Base-by-base conservation (phyloP, 768 basidiomycete species). In the Polyporus arcularius region DNA sequence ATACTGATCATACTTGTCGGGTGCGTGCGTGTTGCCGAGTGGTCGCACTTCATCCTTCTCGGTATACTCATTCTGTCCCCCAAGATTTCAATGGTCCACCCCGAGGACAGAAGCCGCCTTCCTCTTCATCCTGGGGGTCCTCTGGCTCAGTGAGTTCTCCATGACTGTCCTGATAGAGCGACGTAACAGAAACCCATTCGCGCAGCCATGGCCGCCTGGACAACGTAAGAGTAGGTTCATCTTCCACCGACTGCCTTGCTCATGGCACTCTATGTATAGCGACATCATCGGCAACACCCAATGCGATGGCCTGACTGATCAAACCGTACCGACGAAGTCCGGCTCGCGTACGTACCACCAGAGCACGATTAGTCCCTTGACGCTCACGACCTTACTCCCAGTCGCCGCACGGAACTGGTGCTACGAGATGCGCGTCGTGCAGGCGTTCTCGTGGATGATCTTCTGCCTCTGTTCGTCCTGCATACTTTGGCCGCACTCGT, bases 371-470 rank as follows among this genome's bases (percentile, higher is more conserved):
- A 18, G 41, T 51, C 32, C 46, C 59, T n/a, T 5, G 7, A 47
- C 40, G 63, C 61, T 62, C 65, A 49, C 32, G 31, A 47, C 10
- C 53, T 46, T 26, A 16, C 2, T 26, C 4, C n/a, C 54, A 92
- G 91, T 83, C 57, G 81, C 82, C 53, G 73, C 74, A 8, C 76
- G 77, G 65, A 71, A 75, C 30, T 92, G 81, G 65, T 93, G 91
- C 71, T 88, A 89, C 71, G 83, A 90, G 69, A 89, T 92, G 87
- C 90, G 88, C 72, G 85, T 86, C 48, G 79, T 90, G 38, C 83
- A 91, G 65, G 89, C 88, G 2, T 83, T 92, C 70, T 91, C 90
- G 0, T 92, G 91, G 91, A 78, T 83, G 69, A 73, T 84, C 53
- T 92, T 92, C 68, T 77, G 78, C 58, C 65, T 80, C 49, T 78